A percentile compares a stretch with the other conserved stretches of the same genome.
Conservation (phyloP, 306 rosid species). For the Cucurbita moschata region DNA sequence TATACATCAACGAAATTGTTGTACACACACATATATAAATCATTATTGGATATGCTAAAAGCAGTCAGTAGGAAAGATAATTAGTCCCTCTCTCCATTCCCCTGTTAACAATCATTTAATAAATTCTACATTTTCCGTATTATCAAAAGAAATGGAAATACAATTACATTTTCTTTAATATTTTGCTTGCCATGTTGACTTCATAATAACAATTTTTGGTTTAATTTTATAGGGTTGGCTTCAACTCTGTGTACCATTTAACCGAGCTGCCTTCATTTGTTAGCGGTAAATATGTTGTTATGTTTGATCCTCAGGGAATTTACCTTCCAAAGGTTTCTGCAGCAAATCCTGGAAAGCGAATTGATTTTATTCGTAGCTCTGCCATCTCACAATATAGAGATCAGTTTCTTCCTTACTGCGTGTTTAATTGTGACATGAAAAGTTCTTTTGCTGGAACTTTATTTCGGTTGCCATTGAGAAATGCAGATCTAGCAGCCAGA, state of each 20-base stretch:
- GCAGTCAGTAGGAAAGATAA: neutral
- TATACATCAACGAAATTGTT: no score
- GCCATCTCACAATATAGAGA: conserved; percentile 56
- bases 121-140: neutral
- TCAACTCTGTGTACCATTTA: conserved; percentile 95
- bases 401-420: conserved; percentile 83
- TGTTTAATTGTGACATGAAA: conserved; percentile 85
- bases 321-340: conserved; percentile 83
- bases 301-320: conserved; percentile 91
- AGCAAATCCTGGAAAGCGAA: conserved; percentile 92
- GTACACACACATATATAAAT: no score
- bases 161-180: neutral
- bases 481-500: conserved; percentile 48
- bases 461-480: conserved; percentile 90
- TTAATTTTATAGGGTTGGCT: conserved; percentile 59
- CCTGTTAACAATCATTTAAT: neutral
- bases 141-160: neutral
- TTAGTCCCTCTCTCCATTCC: neutral
- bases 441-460: conserved; percentile 68
- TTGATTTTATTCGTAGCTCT: conserved; percentile 66
- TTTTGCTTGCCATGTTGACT: neutral
- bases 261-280: conserved; percentile 97
- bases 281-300: conserved; percentile 78
- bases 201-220: conserved; percentile 14
- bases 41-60: neutral